Conservation (phyloP, 2,329 filamentous ascomycete species). For the Alternaria sp. region DNA sequence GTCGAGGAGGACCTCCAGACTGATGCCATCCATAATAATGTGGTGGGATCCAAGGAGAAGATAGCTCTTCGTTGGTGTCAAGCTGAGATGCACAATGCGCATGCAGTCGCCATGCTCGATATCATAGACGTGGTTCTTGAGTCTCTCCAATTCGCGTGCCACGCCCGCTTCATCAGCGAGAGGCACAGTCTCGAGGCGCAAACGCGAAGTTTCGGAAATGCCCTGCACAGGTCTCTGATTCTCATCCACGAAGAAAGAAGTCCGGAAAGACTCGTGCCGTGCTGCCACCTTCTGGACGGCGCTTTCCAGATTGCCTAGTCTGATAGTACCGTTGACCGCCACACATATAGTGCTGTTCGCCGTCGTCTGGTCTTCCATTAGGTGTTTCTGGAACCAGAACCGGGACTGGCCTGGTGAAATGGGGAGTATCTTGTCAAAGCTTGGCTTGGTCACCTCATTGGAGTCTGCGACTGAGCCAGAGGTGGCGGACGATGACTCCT, state of each 20-base stretch:
- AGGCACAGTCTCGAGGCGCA: slow-evolving; percentile 30
- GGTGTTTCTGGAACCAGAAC: slow-evolving; percentile 51
- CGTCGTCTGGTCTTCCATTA: slow-evolving; percentile 47
- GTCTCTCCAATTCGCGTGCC: slow-evolving; percentile 24
- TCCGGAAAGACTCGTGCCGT: not conserved
- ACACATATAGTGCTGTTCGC: slow-evolving; percentile 50
- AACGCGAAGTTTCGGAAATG: not conserved
- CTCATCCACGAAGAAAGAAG: not conserved
- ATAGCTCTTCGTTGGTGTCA: slow-evolving; percentile 44
- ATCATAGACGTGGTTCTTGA: slow-evolving; percentile 46
- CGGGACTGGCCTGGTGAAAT: slow-evolving; percentile 53
- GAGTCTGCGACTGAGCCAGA: not conserved
- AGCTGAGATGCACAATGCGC: slow-evolving; percentile 46
- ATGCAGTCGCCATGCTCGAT: slow-evolving; percentile 48
- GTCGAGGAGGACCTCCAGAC: slow-evolving; percentile 51
- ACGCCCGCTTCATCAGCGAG: slow-evolving; percentile 4
- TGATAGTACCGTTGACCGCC: slow-evolving; percentile 44
- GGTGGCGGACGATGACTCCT: slow-evolving; percentile 4
- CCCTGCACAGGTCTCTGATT: not conserved
- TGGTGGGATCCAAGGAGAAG: slow-evolving; percentile 57
- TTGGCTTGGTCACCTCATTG: not conserved
- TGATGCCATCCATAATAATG: slow-evolving; percentile 59
- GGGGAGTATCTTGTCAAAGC: slow-evolving; percentile 14
- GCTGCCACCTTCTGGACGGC: slow-evolving; percentile 42
- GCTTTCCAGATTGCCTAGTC: slow-evolving; percentile 34